Evolutionary conservation across 495 filamentous ascomycete species (phyloP), one percentile per base, ranked within the genome.

Genomic region (Tuber brumale): DNA sequence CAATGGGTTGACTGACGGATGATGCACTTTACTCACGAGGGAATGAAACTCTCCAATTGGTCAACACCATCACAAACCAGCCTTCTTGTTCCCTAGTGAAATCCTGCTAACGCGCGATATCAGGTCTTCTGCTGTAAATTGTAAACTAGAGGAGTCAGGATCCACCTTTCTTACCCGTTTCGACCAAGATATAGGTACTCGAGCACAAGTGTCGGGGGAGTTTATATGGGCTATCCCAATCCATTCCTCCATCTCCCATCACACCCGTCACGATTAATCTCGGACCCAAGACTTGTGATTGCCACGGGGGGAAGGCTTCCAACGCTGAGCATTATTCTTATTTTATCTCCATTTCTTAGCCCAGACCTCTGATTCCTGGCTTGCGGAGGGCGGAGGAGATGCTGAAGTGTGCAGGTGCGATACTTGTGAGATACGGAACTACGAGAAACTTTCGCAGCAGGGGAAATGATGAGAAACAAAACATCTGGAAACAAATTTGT

Each of bases 131-230:
- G 71, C 45, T 39, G 69, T 73, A 70, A 79, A 80, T 73, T 69
- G 76, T 42, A 80, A 80, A 80, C 79, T 80, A 48, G 70, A 75
- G 78, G 76, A 79, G 76, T 77, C 27, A 73, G 61, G 46, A 79
- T 66, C 79, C 72, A 79, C 72, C 76, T 79, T 70, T 71, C 77
- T 45, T 66, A 8, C 76, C 70, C 74, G 45, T 72, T 77, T 72
- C 69, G 35, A 61, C 42, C 57, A 76, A 75, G 57, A 18, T 27
- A 66, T 35, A 66, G 57, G 27, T 16, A 39, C 37, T 39, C 37
- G 37, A 39, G 37, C 1, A 27, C 57, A 66, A 35, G 31, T 35
- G 57, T 66, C 57, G 27, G 57, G 12, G 9, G 27, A 18, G 35
- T 66, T 18, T 35, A 31, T 35, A 14, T 35, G 57, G n/a, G 14